Conservation (phyloP, 2,329 filamentous ascomycete species). For the Verticillium nubilum region DNA sequence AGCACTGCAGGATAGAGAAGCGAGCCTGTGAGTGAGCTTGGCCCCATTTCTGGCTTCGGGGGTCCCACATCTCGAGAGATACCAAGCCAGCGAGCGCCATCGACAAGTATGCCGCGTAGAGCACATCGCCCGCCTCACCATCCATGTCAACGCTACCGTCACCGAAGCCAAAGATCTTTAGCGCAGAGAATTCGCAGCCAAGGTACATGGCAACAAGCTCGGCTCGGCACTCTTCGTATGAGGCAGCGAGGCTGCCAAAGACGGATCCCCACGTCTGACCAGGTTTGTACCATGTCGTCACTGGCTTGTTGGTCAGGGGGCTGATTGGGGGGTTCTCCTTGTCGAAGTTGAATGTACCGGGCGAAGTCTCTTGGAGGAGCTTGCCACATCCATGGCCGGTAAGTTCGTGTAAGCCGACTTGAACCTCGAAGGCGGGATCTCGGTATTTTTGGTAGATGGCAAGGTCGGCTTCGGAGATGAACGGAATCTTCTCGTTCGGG, state of each 20-base stretch:
- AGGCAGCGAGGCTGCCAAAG: slow-evolving; percentile 80
- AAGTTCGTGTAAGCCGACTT: slow-evolving; percentile 91
- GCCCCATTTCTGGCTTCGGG: slow-evolving; percentile 85
- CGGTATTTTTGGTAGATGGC: slow-evolving; percentile 76
- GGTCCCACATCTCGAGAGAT: slow-evolving; percentile 92
- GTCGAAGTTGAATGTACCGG: slow-evolving; percentile 86
- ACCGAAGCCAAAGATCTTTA: slow-evolving; percentile 89
- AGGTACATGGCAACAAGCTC: slow-evolving; percentile 92
- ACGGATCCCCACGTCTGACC: slow-evolving; percentile 93
- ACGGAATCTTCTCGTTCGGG: slow-evolving; percentile 86
- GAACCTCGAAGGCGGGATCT: slow-evolving; percentile 86
- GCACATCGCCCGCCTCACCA: slow-evolving; percentile 74
- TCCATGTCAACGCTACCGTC: slow-evolving; percentile 69
- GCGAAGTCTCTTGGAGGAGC: slow-evolving; percentile 80
- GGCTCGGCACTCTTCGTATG: slow-evolving; percentile 91
- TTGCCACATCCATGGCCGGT: slow-evolving; percentile 89
- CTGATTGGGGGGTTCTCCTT: slow-evolving; percentile 72
- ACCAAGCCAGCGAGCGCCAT: slow-evolving; percentile 93
- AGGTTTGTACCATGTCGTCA: slow-evolving; percentile 87
- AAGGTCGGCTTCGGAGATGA: slow-evolving; percentile 75
- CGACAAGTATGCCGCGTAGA: slow-evolving; percentile 81
- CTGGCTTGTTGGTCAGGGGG: slow-evolving; percentile 70
- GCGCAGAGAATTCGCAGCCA: slow-evolving; percentile 79
- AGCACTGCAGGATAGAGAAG: slow-evolving; percentile 79
- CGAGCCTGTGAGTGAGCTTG: slow-evolving; percentile 89